Conservation (phyloP, 2,329 filamentous ascomycete genomes). For the Calonectria ilicicola region DNA sequence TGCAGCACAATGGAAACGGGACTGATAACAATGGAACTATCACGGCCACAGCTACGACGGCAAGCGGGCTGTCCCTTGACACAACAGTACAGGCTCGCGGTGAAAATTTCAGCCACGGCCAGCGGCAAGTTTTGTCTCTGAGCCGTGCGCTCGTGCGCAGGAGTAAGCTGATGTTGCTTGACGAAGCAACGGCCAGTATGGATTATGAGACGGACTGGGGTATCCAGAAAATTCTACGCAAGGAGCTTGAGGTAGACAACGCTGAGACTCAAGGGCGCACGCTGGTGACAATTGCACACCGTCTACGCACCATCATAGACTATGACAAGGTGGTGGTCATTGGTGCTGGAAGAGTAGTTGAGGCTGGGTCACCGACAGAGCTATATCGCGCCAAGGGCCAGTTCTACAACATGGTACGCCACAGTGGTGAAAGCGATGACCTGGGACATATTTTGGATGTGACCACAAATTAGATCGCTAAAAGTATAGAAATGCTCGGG, state of each 20-base stretch:
- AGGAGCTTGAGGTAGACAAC: conserved; percentile 58
- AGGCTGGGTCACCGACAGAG: conserved; percentile 62
- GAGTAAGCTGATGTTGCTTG: conserved; percentile 66
- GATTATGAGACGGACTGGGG: conserved; percentile 68
- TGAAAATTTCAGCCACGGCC: conserved; percentile 68
- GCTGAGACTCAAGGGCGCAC: conserved; percentile 55
- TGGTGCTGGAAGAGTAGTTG: conserved; percentile 63
- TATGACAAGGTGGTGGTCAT: conserved; percentile 70
- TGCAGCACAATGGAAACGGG: background rate
- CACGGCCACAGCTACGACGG: background rate
- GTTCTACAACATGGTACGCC: conserved; percentile 67
- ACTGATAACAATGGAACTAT: conserved; percentile 21
- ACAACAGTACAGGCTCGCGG: conserved; percentile 64
- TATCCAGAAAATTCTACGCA: conserved; percentile 65
- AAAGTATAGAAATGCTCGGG: too few species aligned
- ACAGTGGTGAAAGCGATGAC: conserved; percentile 64
- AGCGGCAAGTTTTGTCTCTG: conserved; percentile 68
- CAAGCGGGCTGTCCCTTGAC: conserved; percentile 46
- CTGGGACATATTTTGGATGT: conserved; percentile 53
- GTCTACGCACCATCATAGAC: conserved; percentile 68
- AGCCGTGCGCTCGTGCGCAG: conserved; percentile 66
- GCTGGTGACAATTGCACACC: conserved; percentile 69
- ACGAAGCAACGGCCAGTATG: conserved; percentile 71
- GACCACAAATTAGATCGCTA: too few species aligned
- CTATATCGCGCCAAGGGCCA: conserved; percentile 57